Evolutionary conservation across 306 rosid species (phyloP).

Genomic region (Carpinus viminea): DNA sequence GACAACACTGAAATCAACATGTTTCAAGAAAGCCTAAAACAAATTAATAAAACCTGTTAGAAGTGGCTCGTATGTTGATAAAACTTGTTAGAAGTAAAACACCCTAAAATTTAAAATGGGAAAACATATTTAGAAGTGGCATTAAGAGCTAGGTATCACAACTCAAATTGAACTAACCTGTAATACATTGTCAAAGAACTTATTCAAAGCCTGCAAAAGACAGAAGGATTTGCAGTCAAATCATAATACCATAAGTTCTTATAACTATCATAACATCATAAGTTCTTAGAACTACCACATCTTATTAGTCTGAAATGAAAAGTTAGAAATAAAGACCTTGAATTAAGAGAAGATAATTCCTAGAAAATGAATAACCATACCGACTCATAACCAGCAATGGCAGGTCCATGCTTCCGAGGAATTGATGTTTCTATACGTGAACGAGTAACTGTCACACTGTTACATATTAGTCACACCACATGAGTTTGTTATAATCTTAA

Average conservation of each 20-base stretch:
- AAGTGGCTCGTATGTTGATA: slow-evolving; percentile 26
- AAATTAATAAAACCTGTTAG: slow-evolving; percentile 28
- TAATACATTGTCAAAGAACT: slow-evolving; percentile 86
- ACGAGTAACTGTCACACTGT: slow-evolving; percentile 86
- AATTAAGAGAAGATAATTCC: slow-evolving; percentile 1
- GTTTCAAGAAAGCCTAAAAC: slow-evolving; percentile 85
- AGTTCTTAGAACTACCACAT: slow-evolving; percentile 6
- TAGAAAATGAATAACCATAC: slow-evolving; percentile 42
- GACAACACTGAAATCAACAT: slow-evolving; percentile 84
- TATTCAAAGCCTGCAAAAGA: slow-evolving; percentile 76
- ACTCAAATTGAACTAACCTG: slow-evolving; percentile 52
- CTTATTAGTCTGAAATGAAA: neutral
- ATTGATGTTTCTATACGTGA: slow-evolving; percentile 90
- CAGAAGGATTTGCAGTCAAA: slow-evolving; percentile 31
- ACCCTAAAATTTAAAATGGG: slow-evolving; percentile 13
- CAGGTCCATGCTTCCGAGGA: slow-evolving; percentile 98
- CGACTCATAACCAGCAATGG: slow-evolving; percentile 89
- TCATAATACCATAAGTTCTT: slow-evolving; percentile 7
- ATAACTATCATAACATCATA: slow-evolving; percentile 8
- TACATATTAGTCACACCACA: slow-evolving; percentile 22
- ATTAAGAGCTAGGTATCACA: slow-evolving; percentile 10
- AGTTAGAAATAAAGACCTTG: neutral
- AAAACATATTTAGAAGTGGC: slow-evolving; percentile 16
- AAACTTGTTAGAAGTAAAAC: slow-evolving; percentile 23
- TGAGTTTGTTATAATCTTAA: slow-evolving; percentile 4